phyloP scores from a whole-genome alignment of 163 green algal genomes.

The Scenedesmus sp. region DNA sequence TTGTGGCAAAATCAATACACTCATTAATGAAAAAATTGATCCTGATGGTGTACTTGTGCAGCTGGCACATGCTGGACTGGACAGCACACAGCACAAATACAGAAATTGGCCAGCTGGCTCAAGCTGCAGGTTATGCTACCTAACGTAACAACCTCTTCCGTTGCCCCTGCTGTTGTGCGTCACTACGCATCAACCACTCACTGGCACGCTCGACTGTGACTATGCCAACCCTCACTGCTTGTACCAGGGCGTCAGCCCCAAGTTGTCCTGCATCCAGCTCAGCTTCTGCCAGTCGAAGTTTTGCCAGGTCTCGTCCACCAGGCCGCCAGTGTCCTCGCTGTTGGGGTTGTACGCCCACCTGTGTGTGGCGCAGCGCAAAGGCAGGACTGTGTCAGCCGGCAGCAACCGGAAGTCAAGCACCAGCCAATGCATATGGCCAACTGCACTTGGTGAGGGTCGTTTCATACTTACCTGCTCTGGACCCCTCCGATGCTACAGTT shows the following conservation, averaged over 20 bases:
- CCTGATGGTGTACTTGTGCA: background rate
- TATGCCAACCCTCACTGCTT: slow-evolving; percentile 10
- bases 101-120: background rate
- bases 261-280: slow-evolving; percentile 35
- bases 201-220: too few species aligned
- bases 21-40: background rate
- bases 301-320: slow-evolving; percentile 43
- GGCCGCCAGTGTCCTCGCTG: slow-evolving; percentile 51
- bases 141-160: background rate
- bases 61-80: background rate
- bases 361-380: background rate
- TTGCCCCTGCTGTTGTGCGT: background rate
- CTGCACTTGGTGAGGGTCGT: too few species aligned
- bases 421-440: too few species aligned
- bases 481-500: background rate
- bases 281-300: slow-evolving; percentile 56
- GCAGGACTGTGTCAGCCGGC: too few species aligned
- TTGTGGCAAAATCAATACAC: background rate
- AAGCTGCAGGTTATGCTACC: background rate
- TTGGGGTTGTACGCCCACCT: slow-evolving; percentile 58
- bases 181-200: background rate
- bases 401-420: too few species aligned
- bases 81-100: background rate
- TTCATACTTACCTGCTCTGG: background rate
- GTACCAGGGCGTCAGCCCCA: slow-evolving; percentile 55